Evolutionary conservation across 768 basidiomycete genomes (phyloP), one percentile per base, ranked within the genome.

Genomic region (Cubamyces lactineus): DNA sequence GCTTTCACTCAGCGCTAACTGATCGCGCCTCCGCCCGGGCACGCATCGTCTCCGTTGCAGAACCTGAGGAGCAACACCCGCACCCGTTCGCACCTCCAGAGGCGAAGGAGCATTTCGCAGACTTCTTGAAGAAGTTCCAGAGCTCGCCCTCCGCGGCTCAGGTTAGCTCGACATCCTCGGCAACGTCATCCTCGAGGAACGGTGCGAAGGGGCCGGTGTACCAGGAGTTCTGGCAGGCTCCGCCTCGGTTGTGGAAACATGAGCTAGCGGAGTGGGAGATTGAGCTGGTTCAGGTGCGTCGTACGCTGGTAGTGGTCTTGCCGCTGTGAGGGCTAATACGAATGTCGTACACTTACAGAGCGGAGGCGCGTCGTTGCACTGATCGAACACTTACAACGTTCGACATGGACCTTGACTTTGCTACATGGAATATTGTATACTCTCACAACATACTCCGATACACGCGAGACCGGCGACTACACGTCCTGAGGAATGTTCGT

Each of bases 221-320:
- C 66, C 53, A 64, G 42, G 68, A 73, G 47, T 73, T 72, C 63
- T 73, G 72, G 72, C 57, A 73, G 61, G 68, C 71, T 13, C 72
- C 72, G n/a, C 52, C 61, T 45, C 51, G 66, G 53, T 62, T 65
- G 5, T 69, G 71, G 67, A 69, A 67, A 30, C 62, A 53, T 5
- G 65, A 66, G 24, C n/a, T 73, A 40, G 43, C 69, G 53, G 72
- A 73, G 17, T 66, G 64, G 57, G 72, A 73, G 67, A 69, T 73
- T 39, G 72, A 73, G 49, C 58, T 67, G 6, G 68, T 73, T 19
- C 61, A 64, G 55, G 72, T 71, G 57, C 50, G 71, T 66, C 7
- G 21, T n/a, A 2, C 8, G 0, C 9, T 34, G n/a, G 13, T 26
- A 2, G 21, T 3, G 11, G 2, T 17, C 30, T 24, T n/a, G 21